Evolutionary conservation across 257 asterid genomes (phyloP).

Genomic region (Petunia axillaris): DNA sequence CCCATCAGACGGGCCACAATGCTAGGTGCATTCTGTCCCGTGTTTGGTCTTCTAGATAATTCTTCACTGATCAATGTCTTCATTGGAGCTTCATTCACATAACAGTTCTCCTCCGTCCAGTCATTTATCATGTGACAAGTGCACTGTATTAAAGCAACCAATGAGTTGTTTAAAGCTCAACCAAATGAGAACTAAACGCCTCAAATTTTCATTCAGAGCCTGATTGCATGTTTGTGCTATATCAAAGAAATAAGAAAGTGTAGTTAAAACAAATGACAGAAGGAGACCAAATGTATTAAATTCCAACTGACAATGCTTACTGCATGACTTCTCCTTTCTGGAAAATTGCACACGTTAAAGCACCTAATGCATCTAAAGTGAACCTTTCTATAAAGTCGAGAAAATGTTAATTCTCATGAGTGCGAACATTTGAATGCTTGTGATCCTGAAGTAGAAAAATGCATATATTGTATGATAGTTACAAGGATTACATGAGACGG

Average conservation of each 20-base stretch:
- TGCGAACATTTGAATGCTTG: background rate
- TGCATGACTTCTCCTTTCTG: too few relatives aligned
- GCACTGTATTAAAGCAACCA: slow-evolving; percentile 46
- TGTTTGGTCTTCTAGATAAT: slow-evolving; percentile 49
- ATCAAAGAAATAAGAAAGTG: background rate
- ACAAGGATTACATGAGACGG: background rate
- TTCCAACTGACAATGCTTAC: background rate
- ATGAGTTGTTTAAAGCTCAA: background rate
- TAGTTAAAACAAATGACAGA: too few relatives aligned
- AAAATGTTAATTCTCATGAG: background rate
- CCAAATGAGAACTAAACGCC: background rate
- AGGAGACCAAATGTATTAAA: background rate
- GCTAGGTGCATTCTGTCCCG: slow-evolving; percentile 66
- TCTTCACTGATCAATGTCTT: slow-evolving; percentile 78
- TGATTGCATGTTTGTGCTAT: background rate
- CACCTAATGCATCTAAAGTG: background rate
- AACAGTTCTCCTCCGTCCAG: slow-evolving; percentile 46
- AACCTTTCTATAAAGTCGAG: background rate
- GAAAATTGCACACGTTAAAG: background rate
- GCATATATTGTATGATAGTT: background rate
- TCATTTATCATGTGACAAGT: slow-evolving; percentile 47
- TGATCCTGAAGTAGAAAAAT: background rate
- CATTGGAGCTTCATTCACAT: slow-evolving; percentile 62
- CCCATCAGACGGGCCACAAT: slow-evolving; percentile 99
- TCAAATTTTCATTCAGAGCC: background rate